phyloP scores from a whole-genome alignment of 129 eudicot species.

The Mikania micrantha region DNA sequence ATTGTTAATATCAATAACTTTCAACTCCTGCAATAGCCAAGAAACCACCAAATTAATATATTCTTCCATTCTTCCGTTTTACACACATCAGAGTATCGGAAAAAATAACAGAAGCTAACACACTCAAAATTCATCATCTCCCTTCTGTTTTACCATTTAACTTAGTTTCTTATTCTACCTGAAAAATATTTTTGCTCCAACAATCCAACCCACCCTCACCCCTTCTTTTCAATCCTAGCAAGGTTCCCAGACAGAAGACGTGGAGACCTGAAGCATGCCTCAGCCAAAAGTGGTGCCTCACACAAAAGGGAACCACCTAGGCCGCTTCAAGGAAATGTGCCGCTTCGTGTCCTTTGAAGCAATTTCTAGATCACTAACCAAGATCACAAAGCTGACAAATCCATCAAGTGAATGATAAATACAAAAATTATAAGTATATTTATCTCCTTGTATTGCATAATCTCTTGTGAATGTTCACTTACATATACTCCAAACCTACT shows the following conservation, averaged over 20 bases:
- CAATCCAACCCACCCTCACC: not conserved
- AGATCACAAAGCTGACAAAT: not conserved
- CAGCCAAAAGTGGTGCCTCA: not conserved
- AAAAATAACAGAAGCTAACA: not conserved
- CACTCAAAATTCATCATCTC: not conserved
- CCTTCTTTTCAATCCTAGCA: not conserved
- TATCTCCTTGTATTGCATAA: not conserved
- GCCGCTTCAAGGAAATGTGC: not conserved
- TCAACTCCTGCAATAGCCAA: not conserved
- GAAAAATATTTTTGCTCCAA: not conserved
- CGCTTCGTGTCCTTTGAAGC: not conserved
- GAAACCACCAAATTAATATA: not conserved
- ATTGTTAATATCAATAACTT: not conserved
- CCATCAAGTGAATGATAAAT: conserved; percentile 4
- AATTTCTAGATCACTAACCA: not conserved
- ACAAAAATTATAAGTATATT: not conserved
- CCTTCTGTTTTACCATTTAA: not conserved
- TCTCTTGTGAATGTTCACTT: not conserved
- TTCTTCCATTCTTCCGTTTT: not conserved
- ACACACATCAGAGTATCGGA: not conserved
- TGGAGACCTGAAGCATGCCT: not conserved
- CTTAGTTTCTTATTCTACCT: not conserved
- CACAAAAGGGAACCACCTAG: not conserved
- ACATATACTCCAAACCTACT: not conserved
- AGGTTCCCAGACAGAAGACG: not conserved